A percentile compares a stretch with the other conserved stretches of the same genome.
phyloP scores from a whole-genome alignment of 1,284 basidiomycete species.

The Tilletia indica region DNA sequence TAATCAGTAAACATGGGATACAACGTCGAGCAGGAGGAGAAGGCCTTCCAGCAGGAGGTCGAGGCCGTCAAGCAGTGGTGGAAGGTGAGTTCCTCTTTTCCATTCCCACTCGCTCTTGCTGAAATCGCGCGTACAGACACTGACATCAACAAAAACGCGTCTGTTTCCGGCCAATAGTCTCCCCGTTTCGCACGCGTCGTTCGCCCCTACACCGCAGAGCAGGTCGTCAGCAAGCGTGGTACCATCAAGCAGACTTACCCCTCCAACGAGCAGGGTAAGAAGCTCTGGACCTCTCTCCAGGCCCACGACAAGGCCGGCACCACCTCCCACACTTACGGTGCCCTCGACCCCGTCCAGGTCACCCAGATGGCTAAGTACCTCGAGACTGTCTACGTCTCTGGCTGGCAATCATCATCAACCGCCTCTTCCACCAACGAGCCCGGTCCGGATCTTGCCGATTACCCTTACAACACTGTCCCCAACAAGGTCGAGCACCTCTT shows the following conservation, averaged over 20 bases:
- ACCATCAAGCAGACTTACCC: constrained; percentile 82
- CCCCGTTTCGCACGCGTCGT: constrained; percentile 79
- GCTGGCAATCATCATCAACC: constrained; percentile 54
- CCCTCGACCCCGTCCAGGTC: constrained; percentile 91
- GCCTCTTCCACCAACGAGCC: constrained; percentile 56
- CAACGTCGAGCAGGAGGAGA: constrained; percentile 52
- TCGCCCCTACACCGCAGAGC: constrained; percentile 86
- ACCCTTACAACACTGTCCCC: constrained; percentile 67
- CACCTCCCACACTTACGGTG: constrained; percentile 91
- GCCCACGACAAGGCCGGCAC: constrained; percentile 61
- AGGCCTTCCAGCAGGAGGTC: constrained; percentile 73
- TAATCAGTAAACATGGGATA: constrained; percentile 21
- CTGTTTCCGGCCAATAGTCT: constrained; percentile 61
- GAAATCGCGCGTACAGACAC: no score
- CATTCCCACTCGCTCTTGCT: no score
- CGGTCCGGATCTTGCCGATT: constrained; percentile 59
- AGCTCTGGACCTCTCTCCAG: constrained; percentile 73
- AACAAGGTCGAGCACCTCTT: constrained; percentile 68
- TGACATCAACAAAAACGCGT: background rate
- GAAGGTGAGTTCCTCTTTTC: constrained; percentile 65
- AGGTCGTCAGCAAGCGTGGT: constrained; percentile 91
- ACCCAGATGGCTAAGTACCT: constrained; percentile 59
- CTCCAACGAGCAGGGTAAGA: constrained; percentile 80
- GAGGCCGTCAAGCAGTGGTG: constrained; percentile 84
- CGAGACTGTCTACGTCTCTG: constrained; percentile 56